Evolutionary conservation across 2,329 filamentous ascomycete species (phyloP).

Genomic region (Aspergillus pseudoterreus): DNA sequence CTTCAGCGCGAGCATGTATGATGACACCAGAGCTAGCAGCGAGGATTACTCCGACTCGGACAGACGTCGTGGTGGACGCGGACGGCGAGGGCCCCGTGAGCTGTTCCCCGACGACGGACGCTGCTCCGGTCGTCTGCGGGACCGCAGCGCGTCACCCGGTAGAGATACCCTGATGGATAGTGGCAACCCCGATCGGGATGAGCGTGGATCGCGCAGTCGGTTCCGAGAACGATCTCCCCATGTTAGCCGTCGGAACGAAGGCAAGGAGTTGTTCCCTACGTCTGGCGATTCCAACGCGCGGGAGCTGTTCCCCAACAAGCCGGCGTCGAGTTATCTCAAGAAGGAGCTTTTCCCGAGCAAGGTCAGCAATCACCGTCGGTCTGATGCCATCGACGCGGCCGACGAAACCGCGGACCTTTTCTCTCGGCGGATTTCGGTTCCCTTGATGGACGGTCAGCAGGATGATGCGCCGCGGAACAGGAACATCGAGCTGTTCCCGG

Average conservation of each 20-base stretch:
- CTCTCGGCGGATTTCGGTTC: constrained; percentile 47
- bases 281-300: constrained; percentile 35
- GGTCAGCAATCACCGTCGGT: constrained; percentile 44
- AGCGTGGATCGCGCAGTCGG: constrained; percentile 33
- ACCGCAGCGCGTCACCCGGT: constrained; percentile 60
- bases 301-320: constrained; percentile 47
- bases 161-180: constrained; percentile 47
- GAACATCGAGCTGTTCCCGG: constrained; percentile 40
- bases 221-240: constrained; percentile 44
- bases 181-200: constrained; percentile 31
- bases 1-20: constrained; percentile 79
- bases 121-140: constrained; percentile 48
- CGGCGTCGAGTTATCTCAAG: constrained; percentile 40
- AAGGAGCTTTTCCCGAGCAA: constrained; percentile 60
- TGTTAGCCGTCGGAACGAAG: constrained; percentile 33
- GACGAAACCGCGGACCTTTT: constrained; percentile 54
- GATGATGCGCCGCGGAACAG: constrained; percentile 25
- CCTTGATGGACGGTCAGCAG: constrained; percentile 45
- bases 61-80: constrained; percentile 26
- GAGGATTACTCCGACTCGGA: constrained; percentile 28
- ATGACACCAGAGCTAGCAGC: constrained; percentile 55
- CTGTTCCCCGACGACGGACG: constrained; percentile 37
- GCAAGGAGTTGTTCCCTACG: constrained; percentile 59
- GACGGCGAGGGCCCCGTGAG: constrained; percentile 29
- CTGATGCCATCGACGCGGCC: constrained; percentile 52